Evolutionary conservation across 2,329 filamentous ascomycete species (phyloP).

Genomic region (Camillea tinctor): DNA sequence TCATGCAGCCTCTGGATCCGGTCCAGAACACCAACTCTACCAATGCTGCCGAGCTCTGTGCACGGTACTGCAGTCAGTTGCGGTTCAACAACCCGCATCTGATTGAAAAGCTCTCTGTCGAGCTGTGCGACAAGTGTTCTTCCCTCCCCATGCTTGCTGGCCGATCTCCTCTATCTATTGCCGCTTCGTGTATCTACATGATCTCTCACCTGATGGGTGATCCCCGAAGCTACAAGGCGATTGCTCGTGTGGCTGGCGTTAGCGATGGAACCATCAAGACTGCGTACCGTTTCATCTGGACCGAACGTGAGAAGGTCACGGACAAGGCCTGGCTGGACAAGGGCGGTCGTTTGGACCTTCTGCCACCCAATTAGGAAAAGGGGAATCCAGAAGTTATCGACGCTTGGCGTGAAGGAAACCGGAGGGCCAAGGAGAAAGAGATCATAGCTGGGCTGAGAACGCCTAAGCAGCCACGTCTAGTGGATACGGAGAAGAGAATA

Average conservation of each 20-base stretch:
- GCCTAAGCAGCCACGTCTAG: no score
- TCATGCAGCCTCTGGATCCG: conserved; percentile 59
- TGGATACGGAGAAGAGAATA: no score
- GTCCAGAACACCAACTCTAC: conserved; percentile 77
- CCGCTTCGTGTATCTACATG: conserved; percentile 96
- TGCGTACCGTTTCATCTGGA: conserved; percentile 86
- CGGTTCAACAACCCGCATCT: conserved; percentile 67
- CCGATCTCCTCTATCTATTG: conserved; percentile 89
- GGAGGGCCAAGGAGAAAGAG: neutral
- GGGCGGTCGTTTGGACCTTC: conserved; percentile 66
- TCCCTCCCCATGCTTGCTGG: conserved; percentile 80
- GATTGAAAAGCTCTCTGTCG: conserved; percentile 76
- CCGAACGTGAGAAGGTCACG: conserved; percentile 70
- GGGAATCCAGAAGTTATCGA: neutral
- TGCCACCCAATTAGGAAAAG: conserved; percentile 56
- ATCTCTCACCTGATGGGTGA: conserved; percentile 83
- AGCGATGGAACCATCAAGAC: conserved; percentile 97
- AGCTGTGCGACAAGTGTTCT: conserved; percentile 75
- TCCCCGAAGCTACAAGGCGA: conserved; percentile 78
- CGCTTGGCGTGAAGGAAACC: no score
- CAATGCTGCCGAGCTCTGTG: conserved; percentile 79
- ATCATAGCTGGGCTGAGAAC: neutral
- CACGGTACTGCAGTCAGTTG: conserved; percentile 85
- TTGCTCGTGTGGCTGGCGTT: conserved; percentile 79
- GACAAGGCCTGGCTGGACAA: conserved; percentile 71